Evolutionary conservation across 305 asterid genomes (phyloP).

Genomic region (Fraxinus ornus): DNA sequence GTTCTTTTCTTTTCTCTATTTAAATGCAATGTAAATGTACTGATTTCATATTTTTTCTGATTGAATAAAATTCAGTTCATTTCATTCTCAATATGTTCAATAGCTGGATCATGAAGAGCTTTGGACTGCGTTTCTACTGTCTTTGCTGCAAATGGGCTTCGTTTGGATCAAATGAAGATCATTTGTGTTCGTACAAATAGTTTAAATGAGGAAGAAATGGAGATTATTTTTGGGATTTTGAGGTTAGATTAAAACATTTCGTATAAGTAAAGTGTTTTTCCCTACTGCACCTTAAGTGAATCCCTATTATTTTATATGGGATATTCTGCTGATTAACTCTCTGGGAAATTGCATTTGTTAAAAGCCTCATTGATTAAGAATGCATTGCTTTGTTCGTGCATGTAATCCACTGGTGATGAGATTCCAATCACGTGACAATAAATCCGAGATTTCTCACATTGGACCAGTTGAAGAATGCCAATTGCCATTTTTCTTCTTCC

Average conservation of each 20-base stretch:
- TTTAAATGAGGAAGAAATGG: not conserved
- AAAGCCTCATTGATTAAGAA: not conserved
- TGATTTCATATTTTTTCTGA: too few species aligned
- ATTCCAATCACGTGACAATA: not conserved
- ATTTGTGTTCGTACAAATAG: not conserved
- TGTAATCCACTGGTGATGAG: not conserved
- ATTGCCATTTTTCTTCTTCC: slow-evolving; percentile 10
- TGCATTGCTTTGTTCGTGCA: not conserved
- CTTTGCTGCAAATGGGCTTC: not conserved
- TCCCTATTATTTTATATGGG: not conserved
- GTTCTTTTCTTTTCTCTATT: too few species aligned
- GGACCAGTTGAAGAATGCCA: slow-evolving; percentile 9
- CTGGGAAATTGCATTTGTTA: not conserved
- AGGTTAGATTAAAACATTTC: not conserved
- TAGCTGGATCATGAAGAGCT: not conserved
- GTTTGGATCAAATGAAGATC: not conserved
- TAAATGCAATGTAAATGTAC: too few species aligned
- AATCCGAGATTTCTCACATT: not conserved
- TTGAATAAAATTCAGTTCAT: too few species aligned
- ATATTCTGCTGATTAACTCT: not conserved
- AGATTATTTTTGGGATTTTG: not conserved
- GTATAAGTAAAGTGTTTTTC: not conserved
- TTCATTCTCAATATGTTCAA: too few species aligned
- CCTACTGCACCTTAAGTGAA: not conserved
- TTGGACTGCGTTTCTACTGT: not conserved